phyloP scores from a whole-genome alignment of 1,284 basidiomycete species.

The Pseudozyma thailandica region DNA sequence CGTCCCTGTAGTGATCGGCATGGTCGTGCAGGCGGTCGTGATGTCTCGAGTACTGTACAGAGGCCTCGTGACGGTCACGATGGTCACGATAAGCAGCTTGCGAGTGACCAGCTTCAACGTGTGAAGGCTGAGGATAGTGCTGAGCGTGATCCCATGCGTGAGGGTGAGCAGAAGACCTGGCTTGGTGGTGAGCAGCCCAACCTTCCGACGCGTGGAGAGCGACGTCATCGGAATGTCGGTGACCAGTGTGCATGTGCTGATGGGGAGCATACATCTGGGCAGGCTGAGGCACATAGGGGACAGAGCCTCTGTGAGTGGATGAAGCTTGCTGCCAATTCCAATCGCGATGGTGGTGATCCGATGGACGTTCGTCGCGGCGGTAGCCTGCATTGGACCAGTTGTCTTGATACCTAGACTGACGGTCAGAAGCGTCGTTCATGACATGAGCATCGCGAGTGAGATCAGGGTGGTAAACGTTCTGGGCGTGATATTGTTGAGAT shows the following conservation, averaged over 20 bases:
- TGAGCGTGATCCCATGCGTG: slow-evolving; percentile 15
- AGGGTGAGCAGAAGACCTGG: slow-evolving; percentile 4
- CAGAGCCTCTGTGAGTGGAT: slow-evolving; percentile 21
- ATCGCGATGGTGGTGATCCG: slow-evolving; percentile 12
- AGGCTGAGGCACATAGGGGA: slow-evolving; percentile 15
- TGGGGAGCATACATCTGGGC: slow-evolving; percentile 14
- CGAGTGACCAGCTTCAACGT: slow-evolving; percentile 4
- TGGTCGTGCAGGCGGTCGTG: slow-evolving; percentile 11
- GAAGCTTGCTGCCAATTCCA: slow-evolving; percentile 26
- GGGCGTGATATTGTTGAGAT: slow-evolving; percentile 10
- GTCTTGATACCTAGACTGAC: slow-evolving; percentile 20
- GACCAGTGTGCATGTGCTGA: slow-evolving; percentile 3
- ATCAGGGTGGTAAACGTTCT: slow-evolving; percentile 11
- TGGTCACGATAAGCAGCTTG: slow-evolving; percentile 13
- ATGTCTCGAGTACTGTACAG: slow-evolving; percentile 6
- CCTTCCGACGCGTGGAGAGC: slow-evolving; percentile 5
- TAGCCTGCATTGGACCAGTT: slow-evolving; percentile 16
- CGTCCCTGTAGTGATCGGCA: slow-evolving; percentile 13
- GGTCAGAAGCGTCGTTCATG: slow-evolving; percentile 8
- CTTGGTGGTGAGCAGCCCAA: slow-evolving; percentile 12
- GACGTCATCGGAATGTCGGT: slow-evolving; percentile 29
- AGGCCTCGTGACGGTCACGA: slow-evolving; percentile 11
- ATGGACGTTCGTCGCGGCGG: slow-evolving; percentile 18
- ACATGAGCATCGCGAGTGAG: slow-evolving; percentile 3
- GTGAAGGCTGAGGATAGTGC: slow-evolving; percentile 20